Conservation (phyloP, 768 basidiomycete species). For the Tulasnella sp. region DNA sequence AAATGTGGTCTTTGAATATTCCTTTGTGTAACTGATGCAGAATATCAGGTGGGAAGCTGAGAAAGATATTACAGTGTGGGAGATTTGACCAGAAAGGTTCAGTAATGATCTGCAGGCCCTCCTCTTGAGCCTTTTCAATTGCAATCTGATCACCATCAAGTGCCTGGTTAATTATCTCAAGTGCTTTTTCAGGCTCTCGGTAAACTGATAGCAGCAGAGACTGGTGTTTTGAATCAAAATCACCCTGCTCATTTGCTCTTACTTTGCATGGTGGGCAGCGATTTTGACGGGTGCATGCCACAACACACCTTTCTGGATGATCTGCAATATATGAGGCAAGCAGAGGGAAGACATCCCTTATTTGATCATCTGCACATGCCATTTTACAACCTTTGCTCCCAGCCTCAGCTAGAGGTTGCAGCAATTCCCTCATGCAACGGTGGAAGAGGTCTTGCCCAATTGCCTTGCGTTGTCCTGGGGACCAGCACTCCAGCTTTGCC, state of each 20-base stretch:
- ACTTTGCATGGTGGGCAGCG: conserved; percentile 28
- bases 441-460: conserved; percentile 10
- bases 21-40: conserved; percentile 36
- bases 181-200: conserved; percentile 6
- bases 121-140: conserved; percentile 33
- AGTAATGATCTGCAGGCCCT: conserved; percentile 27
- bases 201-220: neutral
- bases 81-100: conserved; percentile 44
- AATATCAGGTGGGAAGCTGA: conserved; percentile 40
- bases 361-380: conserved; percentile 16
- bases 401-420: neutral
- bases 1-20: conserved; percentile 37
- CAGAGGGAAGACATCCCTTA: conserved; percentile 30
- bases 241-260: conserved; percentile 25
- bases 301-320: conserved; percentile 32
- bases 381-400: neutral
- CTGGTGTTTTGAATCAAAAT: neutral
- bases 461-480: neutral
- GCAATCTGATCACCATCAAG: too few species aligned
- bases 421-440: conserved; percentile 1
- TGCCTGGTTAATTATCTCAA: too few species aligned
- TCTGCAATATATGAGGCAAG: conserved; percentile 34
- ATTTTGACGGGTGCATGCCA: conserved; percentile 30
- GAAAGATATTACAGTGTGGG: conserved; percentile 43
- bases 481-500: conserved; percentile 33